Conservation (phyloP, 2,329 filamentous ascomycete genomes). For the Diaporthe eres region DNA sequence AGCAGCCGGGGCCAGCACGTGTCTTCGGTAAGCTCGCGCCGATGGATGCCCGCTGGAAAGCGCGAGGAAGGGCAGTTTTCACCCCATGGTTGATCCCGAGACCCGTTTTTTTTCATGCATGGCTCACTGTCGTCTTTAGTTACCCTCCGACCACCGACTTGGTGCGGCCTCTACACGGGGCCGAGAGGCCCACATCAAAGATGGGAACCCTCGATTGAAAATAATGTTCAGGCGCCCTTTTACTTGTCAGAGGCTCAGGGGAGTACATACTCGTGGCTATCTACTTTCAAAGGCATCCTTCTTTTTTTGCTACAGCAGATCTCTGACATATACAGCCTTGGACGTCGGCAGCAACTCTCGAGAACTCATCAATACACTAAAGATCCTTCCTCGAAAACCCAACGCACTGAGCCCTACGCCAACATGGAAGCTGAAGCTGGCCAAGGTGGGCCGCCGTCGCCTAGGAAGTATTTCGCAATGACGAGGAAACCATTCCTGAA, state of each 20-base stretch:
- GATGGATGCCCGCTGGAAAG: not conserved
- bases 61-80: not conserved
- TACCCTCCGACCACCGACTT: conserved; percentile 18
- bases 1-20: not conserved
- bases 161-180: conserved; percentile 2
- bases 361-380: not conserved
- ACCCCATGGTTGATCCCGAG: not conserved
- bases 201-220: not conserved
- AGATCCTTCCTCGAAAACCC: not conserved
- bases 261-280: not conserved
- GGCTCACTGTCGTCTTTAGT: not conserved
- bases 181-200: not conserved
- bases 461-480: conserved; percentile 7
- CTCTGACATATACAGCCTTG: not conserved
- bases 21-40: not conserved
- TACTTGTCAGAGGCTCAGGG: not conserved
- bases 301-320: not conserved
- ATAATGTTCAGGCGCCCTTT: not conserved
- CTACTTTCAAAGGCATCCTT: not conserved
- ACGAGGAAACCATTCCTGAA: conserved; percentile 16
- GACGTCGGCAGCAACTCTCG: not conserved
- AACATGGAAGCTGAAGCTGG: not conserved
- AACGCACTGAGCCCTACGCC: not conserved
- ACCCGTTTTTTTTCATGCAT: not conserved
- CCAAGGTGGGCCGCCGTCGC: conserved; percentile 5